phyloP scores from a whole-genome alignment of 2,329 filamentous ascomycete species.

The Claviceps pazoutovae region DNA sequence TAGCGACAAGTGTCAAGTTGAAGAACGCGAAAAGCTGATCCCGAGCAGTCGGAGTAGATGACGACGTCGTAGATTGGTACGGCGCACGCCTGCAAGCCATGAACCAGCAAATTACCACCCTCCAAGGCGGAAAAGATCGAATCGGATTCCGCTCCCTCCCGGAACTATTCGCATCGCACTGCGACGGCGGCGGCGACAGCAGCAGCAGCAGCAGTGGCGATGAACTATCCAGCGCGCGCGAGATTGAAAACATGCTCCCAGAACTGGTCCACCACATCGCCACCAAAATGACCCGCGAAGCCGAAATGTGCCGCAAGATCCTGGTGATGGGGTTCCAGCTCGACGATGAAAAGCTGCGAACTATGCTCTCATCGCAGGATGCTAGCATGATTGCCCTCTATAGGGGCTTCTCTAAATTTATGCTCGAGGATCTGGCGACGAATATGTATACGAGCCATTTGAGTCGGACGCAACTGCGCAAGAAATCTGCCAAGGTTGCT shows the following conservation, averaged over 20 bases:
- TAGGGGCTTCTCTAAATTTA: slow-evolving; percentile 47
- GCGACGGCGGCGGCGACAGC: not conserved
- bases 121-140: slow-evolving; percentile 12
- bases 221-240: not conserved
- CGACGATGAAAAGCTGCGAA: slow-evolving; percentile 15
- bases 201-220: too few relatives aligned
- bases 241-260: slow-evolving; percentile 23
- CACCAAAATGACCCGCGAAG: slow-evolving; percentile 13
- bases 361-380: slow-evolving; percentile 15
- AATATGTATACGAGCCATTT: slow-evolving; percentile 13
- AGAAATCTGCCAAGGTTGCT: slow-evolving; percentile 16
- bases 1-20: too few relatives aligned
- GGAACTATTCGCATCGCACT: slow-evolving; percentile 15
- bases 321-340: slow-evolving; percentile 22
- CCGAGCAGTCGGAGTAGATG: slow-evolving; percentile 26
- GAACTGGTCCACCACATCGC: slow-evolving; percentile 21
- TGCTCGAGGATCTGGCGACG: slow-evolving; percentile 19
- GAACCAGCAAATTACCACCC: slow-evolving; percentile 16
- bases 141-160: slow-evolving; percentile 16
- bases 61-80: slow-evolving; percentile 26
- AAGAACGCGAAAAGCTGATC: not conserved
- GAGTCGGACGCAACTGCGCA: slow-evolving; percentile 16
- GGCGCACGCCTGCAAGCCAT: slow-evolving; percentile 22
- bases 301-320: slow-evolving; percentile 19
- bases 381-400: slow-evolving; percentile 35